Evolutionary conservation across 2,329 filamentous ascomycete species (phyloP).

Genomic region (Penicillium sp.): DNA sequence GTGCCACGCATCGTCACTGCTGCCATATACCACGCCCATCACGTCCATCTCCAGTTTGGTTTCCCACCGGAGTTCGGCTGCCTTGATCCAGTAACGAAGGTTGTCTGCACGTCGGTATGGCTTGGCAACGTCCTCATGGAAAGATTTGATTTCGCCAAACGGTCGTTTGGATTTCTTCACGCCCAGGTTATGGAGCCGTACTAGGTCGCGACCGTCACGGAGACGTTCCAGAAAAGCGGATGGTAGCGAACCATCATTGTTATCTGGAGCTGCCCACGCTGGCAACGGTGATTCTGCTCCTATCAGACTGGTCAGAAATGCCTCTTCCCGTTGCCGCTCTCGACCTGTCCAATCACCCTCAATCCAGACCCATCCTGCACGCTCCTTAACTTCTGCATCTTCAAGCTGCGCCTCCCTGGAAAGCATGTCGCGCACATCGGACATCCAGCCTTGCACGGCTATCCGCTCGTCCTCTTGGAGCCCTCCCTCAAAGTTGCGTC

Average conservation of each 20-base stretch:
- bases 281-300: slow-evolving; percentile 64
- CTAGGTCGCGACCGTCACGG: slow-evolving; percentile 78
- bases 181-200: slow-evolving; percentile 87
- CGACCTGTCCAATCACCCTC: slow-evolving; percentile 75
- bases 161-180: slow-evolving; percentile 83
- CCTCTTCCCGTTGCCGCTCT: slow-evolving; percentile 77
- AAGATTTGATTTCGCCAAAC: slow-evolving; percentile 87
- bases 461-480: slow-evolving; percentile 77
- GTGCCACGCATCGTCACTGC: slow-evolving; percentile 69
- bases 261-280: slow-evolving; percentile 66
- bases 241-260: slow-evolving; percentile 33
- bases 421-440: slow-evolving; percentile 76
- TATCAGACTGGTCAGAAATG: slow-evolving; percentile 79
- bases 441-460: slow-evolving; percentile 80
- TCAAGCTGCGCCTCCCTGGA: slow-evolving; percentile 78
- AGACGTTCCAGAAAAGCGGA: slow-evolving; percentile 76
- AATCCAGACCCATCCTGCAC: slow-evolving; percentile 80
- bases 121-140: slow-evolving; percentile 91
- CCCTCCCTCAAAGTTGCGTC: slow-evolving; percentile 82
- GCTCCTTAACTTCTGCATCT: slow-evolving; percentile 71
- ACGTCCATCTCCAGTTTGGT: slow-evolving; percentile 81
- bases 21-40: slow-evolving; percentile 81
- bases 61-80: slow-evolving; percentile 92
- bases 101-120: slow-evolving; percentile 95
- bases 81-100: slow-evolving; percentile 93